Base-by-base conservation (phyloP, 2,329 filamentous ascomycete species). In the Fusarium setosum region DNA sequence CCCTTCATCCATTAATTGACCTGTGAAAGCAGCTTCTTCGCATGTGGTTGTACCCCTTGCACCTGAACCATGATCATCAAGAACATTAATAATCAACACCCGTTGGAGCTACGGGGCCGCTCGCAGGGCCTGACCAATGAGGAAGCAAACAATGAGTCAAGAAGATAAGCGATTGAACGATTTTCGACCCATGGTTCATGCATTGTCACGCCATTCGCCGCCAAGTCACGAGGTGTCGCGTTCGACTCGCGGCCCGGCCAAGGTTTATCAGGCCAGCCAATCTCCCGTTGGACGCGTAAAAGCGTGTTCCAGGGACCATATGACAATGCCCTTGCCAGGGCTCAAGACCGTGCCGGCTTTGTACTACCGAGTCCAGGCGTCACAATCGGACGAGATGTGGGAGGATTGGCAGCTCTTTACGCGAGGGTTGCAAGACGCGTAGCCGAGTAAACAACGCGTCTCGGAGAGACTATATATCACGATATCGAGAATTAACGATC, bases 141-240 rank as follows among this genome's bases (percentile, higher is more conserved):
- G 26, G 26, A 29, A 12, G 12, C 12, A 12, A 12, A 12, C 23
- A 54, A 48, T 48, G 51, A 41, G 42, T 53, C 40, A 49, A 12
- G 26, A 29, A 44, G 42, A 32, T n/a, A 24, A 32, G 11, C 26
- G 12, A 32, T 44, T 48, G 18, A 17, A 44, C 56, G 41, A 61
- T 47, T 41, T 20, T 59, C 56, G 34, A 54, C 67, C 50, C 45
- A 41, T 38, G 31, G 31, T 34, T 35, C 26, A 51, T 51, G 38
- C 44, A 24, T 8, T 10, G 21, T 71, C 61, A 23, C 29, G 42
- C 61, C 68, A 71, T 67, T 41, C 17, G 5, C 21, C 9, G 3
- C 21, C 48, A 21, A 64, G 65, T 71, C 69, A 71, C 67, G 64
- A 71, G 68, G 44, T 60, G 31, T 42, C 67, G 67, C 35, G 61